Evolutionary conservation across 176 grass and related monocot species (phyloP).

Genomic region (Ensete ventricosum): DNA sequence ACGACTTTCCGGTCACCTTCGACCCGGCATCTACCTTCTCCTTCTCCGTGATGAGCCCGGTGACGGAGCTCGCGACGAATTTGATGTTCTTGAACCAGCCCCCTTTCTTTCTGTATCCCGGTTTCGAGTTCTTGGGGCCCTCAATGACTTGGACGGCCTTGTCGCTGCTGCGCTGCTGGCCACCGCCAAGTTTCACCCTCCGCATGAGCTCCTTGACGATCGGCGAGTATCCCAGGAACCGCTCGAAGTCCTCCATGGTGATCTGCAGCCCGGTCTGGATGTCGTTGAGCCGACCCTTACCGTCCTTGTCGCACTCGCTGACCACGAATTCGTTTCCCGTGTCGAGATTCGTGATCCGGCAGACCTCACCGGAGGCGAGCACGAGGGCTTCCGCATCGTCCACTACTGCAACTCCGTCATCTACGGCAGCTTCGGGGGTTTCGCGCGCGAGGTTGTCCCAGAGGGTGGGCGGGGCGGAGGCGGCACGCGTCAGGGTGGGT

Average conservation of each 20-base stretch:
- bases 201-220: slow-evolving; percentile 60
- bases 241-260: slow-evolving; percentile 45
- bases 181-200: slow-evolving; percentile 39
- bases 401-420: neutral
- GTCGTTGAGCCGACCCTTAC: slow-evolving; percentile 17
- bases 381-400: neutral
- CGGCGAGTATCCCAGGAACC: slow-evolving; percentile 38
- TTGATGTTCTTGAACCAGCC: slow-evolving; percentile 85
- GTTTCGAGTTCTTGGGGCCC: slow-evolving; percentile 34
- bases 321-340: slow-evolving; percentile 29
- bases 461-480: slow-evolving; percentile 26
- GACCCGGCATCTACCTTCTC: slow-evolving; percentile 16
- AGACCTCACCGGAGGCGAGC: neutral
- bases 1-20: slow-evolving; percentile 14
- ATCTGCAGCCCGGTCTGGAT: slow-evolving; percentile 24
- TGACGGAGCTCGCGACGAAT: slow-evolving; percentile 46
- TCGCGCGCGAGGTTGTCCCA: neutral
- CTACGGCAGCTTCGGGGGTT: neutral
- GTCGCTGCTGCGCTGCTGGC: neutral
- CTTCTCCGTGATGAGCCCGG: slow-evolving; percentile 51
- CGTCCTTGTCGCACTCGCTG: slow-evolving; percentile 38
- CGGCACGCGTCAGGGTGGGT: neutral
- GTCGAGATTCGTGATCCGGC: slow-evolving; percentile 22
- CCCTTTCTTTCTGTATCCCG: slow-evolving; percentile 19
- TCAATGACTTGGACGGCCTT: neutral